Evolutionary conservation across 352 stramenopile genomes (phyloP).

Genomic region (Pythium chondricola): DNA sequence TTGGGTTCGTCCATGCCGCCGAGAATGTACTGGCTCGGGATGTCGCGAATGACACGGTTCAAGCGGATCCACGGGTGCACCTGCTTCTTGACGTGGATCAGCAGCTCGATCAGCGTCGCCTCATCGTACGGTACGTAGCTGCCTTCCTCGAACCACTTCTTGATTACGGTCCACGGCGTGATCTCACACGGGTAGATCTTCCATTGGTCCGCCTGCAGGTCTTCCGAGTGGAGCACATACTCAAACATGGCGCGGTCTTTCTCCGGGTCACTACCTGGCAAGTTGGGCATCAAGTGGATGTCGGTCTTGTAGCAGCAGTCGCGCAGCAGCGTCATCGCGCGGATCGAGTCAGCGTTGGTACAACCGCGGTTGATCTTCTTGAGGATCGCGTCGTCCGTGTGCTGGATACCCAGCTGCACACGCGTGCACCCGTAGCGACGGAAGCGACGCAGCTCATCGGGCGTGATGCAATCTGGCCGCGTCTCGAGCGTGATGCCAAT

Average conservation of each 20-base stretch:
- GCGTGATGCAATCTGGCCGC: constrained; percentile 86
- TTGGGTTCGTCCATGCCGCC: constrained; percentile 91
- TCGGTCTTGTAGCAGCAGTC: constrained; percentile 94
- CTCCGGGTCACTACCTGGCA: constrained; percentile 78
- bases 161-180: constrained; percentile 87
- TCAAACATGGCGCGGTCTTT: constrained; percentile 89
- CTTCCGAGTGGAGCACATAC: constrained; percentile 77
- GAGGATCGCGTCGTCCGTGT: constrained; percentile 88
- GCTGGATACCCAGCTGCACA: constrained; percentile 89
- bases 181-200: constrained; percentile 95
- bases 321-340: constrained; percentile 80
- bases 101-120: constrained; percentile 79
- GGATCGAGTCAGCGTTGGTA: constrained; percentile 62
- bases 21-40: constrained; percentile 92
- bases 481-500: constrained; percentile 90
- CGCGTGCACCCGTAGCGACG: constrained; percentile 80
- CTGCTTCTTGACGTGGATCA: constrained; percentile 87
- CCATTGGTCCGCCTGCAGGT: constrained; percentile 93
- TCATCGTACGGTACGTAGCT: constrained; percentile 88
- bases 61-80: constrained; percentile 94
- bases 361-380: constrained; percentile 90
- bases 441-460: constrained; percentile 82
- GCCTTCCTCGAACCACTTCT: constrained; percentile 87
- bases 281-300: constrained; percentile 92
- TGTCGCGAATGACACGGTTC: constrained; percentile 92